phyloP scores from a whole-genome alignment of 2,329 filamentous ascomycete genomes.

The Xylaria sp. region DNA sequence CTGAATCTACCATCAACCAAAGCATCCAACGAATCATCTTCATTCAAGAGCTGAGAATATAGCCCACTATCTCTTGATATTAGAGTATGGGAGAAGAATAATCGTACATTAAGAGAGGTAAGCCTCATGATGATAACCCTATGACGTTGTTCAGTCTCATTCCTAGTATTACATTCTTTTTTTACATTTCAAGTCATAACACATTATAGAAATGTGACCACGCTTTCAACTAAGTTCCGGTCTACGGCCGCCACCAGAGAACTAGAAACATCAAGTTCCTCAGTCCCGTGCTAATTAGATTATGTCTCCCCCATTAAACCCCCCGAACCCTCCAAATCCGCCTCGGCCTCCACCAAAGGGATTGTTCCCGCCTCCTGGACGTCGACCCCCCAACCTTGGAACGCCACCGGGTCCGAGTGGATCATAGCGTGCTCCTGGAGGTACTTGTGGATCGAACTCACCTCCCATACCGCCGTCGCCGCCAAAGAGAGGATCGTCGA shows the following conservation, averaged over 20 bases:
- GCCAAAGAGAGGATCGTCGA: constrained; percentile 88
- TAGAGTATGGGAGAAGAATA: background rate
- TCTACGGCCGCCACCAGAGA: background rate
- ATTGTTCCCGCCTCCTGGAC: constrained; percentile 53
- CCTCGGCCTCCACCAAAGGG: constrained; percentile 53
- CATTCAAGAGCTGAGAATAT: background rate
- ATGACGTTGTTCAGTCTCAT: background rate
- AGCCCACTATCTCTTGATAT: background rate
- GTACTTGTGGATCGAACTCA: constrained; percentile 76
- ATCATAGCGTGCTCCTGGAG: constrained; percentile 92
- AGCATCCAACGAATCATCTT: constrained; percentile 24
- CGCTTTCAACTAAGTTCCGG: constrained; percentile 5
- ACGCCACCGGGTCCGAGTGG: constrained; percentile 77
- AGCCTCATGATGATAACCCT: constrained; percentile 5
- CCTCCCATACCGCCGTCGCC: constrained; percentile 61
- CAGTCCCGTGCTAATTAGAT: constrained; percentile 38
- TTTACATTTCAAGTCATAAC: constrained; percentile 26
- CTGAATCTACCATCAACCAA: constrained; percentile 32
- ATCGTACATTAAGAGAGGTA: constrained; percentile 1
- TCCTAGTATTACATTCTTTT: constrained; percentile 28
- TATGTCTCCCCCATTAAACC: constrained; percentile 47
- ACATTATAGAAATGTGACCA: constrained; percentile 16
- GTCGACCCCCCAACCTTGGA: constrained; percentile 59
- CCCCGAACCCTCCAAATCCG: constrained; percentile 51
- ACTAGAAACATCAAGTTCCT: background rate